These are phyloP conservation scores for Lathyrus oleraceus DNA, from an alignment of 306 rosid species.

Conservation along the genomic window DNA sequence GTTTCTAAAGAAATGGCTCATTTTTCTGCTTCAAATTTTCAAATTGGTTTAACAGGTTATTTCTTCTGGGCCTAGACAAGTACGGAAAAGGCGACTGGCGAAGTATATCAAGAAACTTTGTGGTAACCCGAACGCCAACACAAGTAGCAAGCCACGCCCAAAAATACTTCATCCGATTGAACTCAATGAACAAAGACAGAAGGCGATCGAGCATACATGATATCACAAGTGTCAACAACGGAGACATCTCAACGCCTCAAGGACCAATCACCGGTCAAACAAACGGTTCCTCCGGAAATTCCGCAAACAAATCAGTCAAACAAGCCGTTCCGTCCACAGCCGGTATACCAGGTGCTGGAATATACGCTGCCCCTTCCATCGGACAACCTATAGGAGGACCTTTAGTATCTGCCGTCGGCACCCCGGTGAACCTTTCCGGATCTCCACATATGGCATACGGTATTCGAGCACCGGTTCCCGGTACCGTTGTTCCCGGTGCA, in stretches of 20 bases:
- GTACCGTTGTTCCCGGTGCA: constrained; percentile 75
- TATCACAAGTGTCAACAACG: constrained; percentile 79
- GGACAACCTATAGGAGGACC: constrained; percentile 96
- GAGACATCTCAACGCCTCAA: constrained; percentile 66
- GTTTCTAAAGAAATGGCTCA: background rate
- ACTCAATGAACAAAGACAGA: constrained; percentile 94
- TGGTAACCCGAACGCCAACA: constrained; percentile 92
- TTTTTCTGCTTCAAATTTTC: background rate
- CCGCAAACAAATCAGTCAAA: constrained; percentile 55
- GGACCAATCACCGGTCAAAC: constrained; percentile 90
- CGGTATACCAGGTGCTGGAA: constrained; percentile 64
- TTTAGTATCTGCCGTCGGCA: constrained; percentile 85
- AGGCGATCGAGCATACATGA: constrained; percentile 98
- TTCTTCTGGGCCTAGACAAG: constrained; percentile 91
- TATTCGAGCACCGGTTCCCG: constrained; percentile 66
- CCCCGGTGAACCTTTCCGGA: constrained; percentile 71
- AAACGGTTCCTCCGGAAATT: constrained; percentile 55
- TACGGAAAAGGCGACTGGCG: constrained; percentile 99
- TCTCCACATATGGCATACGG: constrained; percentile 79
- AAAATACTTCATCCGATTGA: constrained; percentile 91
- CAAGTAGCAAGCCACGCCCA: constrained; percentile 99
- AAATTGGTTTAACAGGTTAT: constrained; percentile 53
- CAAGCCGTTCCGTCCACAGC: constrained; percentile 53
- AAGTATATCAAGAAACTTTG: constrained; percentile 93
- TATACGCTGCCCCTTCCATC: constrained; percentile 70